Conservation (phyloP, 2,329 filamentous ascomycete species). For the Fusarium sp. region DNA sequence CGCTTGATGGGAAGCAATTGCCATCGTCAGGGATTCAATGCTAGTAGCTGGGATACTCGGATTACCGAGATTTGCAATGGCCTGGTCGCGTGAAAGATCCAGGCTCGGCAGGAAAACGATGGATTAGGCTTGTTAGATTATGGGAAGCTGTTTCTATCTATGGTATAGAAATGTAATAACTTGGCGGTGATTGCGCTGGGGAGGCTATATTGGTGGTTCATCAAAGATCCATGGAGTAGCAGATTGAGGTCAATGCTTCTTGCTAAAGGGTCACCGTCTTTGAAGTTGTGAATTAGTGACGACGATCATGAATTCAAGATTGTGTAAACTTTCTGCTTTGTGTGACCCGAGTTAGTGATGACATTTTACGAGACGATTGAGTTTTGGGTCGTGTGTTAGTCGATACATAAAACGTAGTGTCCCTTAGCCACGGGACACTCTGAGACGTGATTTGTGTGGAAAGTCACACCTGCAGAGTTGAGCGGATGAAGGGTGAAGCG, state of each 20-base stretch:
- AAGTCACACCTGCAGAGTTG: conserved; percentile 15
- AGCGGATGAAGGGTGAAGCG: conserved; percentile 12
- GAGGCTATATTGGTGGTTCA: conserved; percentile 1
- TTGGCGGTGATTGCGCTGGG: conserved; percentile 21
- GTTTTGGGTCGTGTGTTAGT: conserved; percentile 23
- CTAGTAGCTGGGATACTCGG: conserved; percentile 17
- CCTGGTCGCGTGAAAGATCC: conserved; percentile 6
- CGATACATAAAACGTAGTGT: conserved; percentile 11
- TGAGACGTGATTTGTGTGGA: conserved; percentile 39
- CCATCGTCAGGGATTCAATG: conserved; percentile 8
- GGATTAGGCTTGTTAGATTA: not conserved
- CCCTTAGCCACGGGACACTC: conserved; percentile 18
- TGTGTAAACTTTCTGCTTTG: not conserved
- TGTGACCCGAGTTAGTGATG: conserved; percentile 7
- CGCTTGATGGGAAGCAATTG: conserved; percentile 1
- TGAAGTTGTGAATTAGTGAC: conserved; percentile 6
- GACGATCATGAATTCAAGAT: not conserved
- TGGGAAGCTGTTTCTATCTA: conserved; percentile 35
- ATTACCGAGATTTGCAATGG: conserved; percentile 42
- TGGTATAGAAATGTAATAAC: conserved; percentile 13
- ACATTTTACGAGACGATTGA: conserved; percentile 15
- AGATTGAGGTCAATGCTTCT: conserved; percentile 21
- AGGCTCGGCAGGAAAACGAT: not conserved
- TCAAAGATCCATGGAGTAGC: conserved; percentile 3
- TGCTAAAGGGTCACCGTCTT: conserved; percentile 3